Evolutionary conservation across 768 basidiomycete species (phyloP).

Genomic region (Xerocomellus amylosporus): DNA sequence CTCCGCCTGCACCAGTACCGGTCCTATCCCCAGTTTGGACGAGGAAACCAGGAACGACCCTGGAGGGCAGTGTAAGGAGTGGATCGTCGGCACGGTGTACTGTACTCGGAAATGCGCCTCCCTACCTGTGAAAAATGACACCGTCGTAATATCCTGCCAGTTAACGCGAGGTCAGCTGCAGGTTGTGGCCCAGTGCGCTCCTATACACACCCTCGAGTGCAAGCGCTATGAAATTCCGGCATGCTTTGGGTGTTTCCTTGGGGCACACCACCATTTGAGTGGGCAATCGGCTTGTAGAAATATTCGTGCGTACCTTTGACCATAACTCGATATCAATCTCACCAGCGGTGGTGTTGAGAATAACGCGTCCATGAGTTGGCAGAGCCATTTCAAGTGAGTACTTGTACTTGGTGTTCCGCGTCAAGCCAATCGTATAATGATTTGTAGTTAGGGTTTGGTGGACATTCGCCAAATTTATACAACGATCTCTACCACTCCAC

Average conservation of each 20-base stretch:
- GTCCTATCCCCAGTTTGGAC: constrained; percentile 95
- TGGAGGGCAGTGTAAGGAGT: constrained; percentile 20
- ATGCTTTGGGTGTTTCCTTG: constrained; percentile 92
- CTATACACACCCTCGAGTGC: constrained; percentile 79
- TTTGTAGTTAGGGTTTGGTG: constrained; percentile 23
- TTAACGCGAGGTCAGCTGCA: constrained; percentile 6
- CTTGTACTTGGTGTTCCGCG: neutral
- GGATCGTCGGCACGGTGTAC: neutral
- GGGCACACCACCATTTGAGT: neutral
- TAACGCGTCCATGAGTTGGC: constrained; percentile 82
- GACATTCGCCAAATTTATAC: neutral
- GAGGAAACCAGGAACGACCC: constrained; percentile 88
- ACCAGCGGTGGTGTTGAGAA: constrained; percentile 85
- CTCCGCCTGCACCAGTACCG: constrained; percentile 88
- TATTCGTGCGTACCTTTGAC: constrained; percentile 64
- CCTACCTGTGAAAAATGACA: constrained; percentile 87
- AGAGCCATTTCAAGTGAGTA: constrained; percentile 56
- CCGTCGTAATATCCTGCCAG: constrained; percentile 89
- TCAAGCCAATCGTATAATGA: neutral
- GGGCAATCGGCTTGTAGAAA: neutral
- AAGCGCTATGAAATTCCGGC: constrained; percentile 84
- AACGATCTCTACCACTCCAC: neutral
- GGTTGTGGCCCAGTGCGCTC: neutral
- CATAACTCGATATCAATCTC: constrained; percentile 89
- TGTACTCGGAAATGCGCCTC: neutral